phyloP scores from a whole-genome alignment of 139 green algal genomes.

The Mesotaenium endlicherianum region DNA sequence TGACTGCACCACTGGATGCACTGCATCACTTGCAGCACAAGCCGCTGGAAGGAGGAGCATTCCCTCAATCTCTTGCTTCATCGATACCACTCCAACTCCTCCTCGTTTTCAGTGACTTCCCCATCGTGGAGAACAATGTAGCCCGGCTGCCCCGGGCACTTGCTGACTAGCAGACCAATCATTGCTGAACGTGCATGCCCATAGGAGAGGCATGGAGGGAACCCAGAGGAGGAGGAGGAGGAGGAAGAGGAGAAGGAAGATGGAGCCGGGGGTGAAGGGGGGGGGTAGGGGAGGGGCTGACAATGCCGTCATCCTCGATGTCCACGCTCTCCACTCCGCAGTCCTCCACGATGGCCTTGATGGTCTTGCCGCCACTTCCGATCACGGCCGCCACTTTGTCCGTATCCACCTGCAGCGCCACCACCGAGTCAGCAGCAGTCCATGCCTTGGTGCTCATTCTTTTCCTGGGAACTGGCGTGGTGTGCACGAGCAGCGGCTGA shows the following conservation, averaged over 20 bases:
- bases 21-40: too few species aligned
- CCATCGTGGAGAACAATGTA: too few species aligned
- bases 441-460: not conserved
- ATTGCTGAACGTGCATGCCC: not conserved
- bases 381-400: constrained; percentile 69
- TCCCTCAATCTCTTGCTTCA: too few species aligned
- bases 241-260: not conserved
- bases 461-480: too few species aligned
- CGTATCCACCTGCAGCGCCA: constrained; percentile 11
- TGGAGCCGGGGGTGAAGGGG: not conserved
- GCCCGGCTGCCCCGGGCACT: too few species aligned
- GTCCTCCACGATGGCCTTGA: constrained; percentile 65
- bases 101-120: too few species aligned
- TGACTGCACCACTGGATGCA: too few species aligned
- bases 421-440: not conserved
- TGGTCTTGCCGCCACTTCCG: constrained; percentile 74
- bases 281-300: too few species aligned
- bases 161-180: too few species aligned
- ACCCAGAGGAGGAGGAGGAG: not conserved
- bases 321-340: constrained; percentile 30
- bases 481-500: not conserved
- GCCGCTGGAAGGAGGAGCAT: too few species aligned
- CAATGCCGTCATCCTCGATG: constrained; percentile 18
- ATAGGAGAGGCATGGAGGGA: not conserved
- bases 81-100: too few species aligned